These are phyloP conservation scores for Suillus brevipes DNA, from an alignment of 768 basidiomycete genomes.

Conservation along the genomic window DNA sequence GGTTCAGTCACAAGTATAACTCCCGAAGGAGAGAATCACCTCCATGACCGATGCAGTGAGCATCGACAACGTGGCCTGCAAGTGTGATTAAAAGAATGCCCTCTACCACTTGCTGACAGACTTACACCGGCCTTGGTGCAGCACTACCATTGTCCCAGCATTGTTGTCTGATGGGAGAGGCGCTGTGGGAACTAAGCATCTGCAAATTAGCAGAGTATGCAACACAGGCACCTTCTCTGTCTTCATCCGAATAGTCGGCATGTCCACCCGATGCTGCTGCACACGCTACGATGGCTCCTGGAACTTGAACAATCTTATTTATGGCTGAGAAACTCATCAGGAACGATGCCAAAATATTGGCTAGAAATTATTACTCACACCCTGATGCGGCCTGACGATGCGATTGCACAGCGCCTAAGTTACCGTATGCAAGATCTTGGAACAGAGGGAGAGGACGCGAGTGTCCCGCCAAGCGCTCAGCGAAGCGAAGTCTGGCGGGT, in stretches of 20 bases:
- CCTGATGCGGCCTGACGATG: conserved; percentile 49
- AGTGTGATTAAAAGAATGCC: background rate
- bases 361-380: conserved; percentile 23
- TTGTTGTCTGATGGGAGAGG: conserved; percentile 46
- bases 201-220: background rate
- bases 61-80: background rate
- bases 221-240: background rate
- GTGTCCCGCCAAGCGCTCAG: conserved; percentile 9
- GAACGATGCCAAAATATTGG: background rate
- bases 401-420: conserved; percentile 29
- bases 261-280: conserved; percentile 49
- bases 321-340: conserved; percentile 39
- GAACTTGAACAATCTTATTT: conserved; percentile 50
- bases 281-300: conserved; percentile 42
- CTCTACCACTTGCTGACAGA: background rate
- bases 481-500: background rate
- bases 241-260: conserved; percentile 32
- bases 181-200: conserved; percentile 19
- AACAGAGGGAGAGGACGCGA: conserved; percentile 25
- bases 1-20: background rate
- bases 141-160: conserved; percentile 47
- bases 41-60: conserved; percentile 1
- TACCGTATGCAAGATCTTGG: conserved; percentile 24
- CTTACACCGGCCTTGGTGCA: conserved; percentile 32
- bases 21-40: background rate